Evolutionary conservation across 2,329 filamentous ascomycete genomes (phyloP), one percentile per base, ranked within the genome.

Genomic region (Sclerotinia spermophila): DNA sequence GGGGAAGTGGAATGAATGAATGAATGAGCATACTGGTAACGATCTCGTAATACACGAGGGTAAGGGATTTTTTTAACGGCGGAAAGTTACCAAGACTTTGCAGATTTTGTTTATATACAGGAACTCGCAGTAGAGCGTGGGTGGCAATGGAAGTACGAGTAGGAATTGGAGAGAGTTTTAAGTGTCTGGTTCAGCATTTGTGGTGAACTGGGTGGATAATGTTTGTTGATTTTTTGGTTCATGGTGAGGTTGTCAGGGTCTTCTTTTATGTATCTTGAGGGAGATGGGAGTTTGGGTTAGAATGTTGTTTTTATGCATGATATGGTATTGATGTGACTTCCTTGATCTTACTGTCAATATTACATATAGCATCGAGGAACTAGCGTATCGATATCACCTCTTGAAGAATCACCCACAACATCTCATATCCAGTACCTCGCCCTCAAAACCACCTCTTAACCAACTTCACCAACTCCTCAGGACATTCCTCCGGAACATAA

Each of bases 401-500:
- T 35, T 19, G 1, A 60, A 27, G 5, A 5, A 17, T 2, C 7
- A 30, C 27, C 15, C 15, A 8, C 7, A 19, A 21, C n/a, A 53
- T 4, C 5, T 4, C 35, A 19, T 38, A 38, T n/a, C 15, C 15
- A 42, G 2, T 8, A 60, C 24, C 1, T 24, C 10, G 0, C 35
- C 35, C 24, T 17, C 38, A 65, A 69, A 84, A 77, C 69, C 85
- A 85, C 8, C 80, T 79, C 13, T 71, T 67, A 8, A 86, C 78
- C 30, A 81, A 79, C 67, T 77, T 78, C 42, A 84, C 78, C 35
- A 86, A 79, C 2, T 82, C 82, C 17, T 82, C 81, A 0, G 86
- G 85, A 38, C 79, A 79, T 71, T 88, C 82, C 73, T 89, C 86
- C 0, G 85, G 81, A 35, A 85, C 81, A 73, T 84, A 85, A 74